Evolutionary conservation across 495 filamentous ascomycete genomes (phyloP).

Genomic region (Thermothielavioides terrestris): DNA sequence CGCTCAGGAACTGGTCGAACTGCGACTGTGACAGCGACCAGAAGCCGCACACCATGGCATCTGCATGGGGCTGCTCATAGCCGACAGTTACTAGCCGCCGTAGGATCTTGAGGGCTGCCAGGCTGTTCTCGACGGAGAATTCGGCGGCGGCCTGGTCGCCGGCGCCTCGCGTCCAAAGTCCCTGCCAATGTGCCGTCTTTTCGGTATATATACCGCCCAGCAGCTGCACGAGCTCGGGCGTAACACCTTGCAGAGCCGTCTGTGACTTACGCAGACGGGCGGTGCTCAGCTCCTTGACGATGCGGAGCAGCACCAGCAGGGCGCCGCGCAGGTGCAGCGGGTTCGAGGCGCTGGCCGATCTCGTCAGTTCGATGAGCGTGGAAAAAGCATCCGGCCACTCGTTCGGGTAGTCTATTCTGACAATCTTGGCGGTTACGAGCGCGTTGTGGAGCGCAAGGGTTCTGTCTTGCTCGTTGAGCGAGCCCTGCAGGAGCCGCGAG

Average conservation of each 20-base stretch:
- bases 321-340: constrained; percentile 55
- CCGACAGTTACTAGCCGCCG: constrained; percentile 72
- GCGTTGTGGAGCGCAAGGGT: constrained; percentile 78
- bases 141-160: constrained; percentile 50
- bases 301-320: constrained; percentile 68
- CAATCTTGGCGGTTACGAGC: constrained; percentile 76
- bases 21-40: constrained; percentile 67
- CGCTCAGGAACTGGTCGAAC: constrained; percentile 57
- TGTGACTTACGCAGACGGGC: constrained; percentile 63
- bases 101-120: constrained; percentile 69
- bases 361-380: constrained; percentile 52
- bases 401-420: constrained; percentile 76
- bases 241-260: constrained; percentile 59
- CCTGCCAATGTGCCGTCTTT: constrained; percentile 62
- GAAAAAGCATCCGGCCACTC: constrained; percentile 65
- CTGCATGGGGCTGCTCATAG: constrained; percentile 75
- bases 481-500: constrained; percentile 58
- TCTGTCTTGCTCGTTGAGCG: constrained; percentile 61
- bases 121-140: constrained; percentile 60
- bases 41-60: constrained; percentile 60
- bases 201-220: constrained; percentile 68
- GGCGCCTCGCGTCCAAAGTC: constrained; percentile 40
- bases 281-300: constrained; percentile 83
- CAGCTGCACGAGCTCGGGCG: constrained; percentile 71
- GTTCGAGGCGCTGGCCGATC: constrained; percentile 35